Percentiles rank a stretch among this genome's conserved stretches.
phyloP scores from a whole-genome alignment of 2,329 filamentous ascomycete genomes.

The Colletotrichum ledebouriae region DNA sequence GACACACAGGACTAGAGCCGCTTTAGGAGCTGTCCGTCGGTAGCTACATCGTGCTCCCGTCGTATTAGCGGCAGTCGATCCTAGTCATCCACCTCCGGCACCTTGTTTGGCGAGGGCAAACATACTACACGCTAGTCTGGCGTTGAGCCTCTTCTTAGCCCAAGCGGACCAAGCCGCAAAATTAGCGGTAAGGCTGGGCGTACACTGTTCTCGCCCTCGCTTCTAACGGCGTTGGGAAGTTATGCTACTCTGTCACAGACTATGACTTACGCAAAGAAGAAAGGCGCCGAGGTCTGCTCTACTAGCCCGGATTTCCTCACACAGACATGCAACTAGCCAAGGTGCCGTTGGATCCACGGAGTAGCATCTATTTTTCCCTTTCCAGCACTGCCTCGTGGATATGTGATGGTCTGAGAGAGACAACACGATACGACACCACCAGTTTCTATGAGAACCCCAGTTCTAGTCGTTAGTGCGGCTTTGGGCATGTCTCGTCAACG shows the following conservation, averaged over 20 bases:
- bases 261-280: constrained; percentile 34
- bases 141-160: constrained; percentile 32
- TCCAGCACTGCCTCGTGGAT: constrained; percentile 25
- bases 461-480: constrained; percentile 31
- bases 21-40: constrained; percentile 19
- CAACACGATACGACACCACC: constrained; percentile 33
- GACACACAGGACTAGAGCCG: constrained; percentile 1
- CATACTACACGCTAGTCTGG: constrained; percentile 18
- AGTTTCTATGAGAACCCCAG: constrained; percentile 33
- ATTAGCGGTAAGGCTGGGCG: constrained; percentile 29
- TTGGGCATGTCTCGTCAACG: constrained; percentile 34
- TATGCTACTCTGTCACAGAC: constrained; percentile 21
- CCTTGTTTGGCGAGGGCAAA: neutral
- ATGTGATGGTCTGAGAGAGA: constrained; percentile 28
- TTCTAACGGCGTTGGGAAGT: neutral
- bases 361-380: constrained; percentile 28
- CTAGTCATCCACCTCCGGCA: neutral
- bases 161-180: constrained; percentile 18
- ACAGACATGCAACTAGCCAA: constrained; percentile 36
- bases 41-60: constrained; percentile 19
- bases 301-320: constrained; percentile 21
- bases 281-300: constrained; percentile 33
- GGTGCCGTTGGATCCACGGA: constrained; percentile 29
- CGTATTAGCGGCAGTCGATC: constrained; percentile 9
- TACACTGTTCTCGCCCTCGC: constrained; percentile 10